A percentile compares a stretch with the other conserved stretches of the same genome.
Evolutionary conservation across 2,329 filamentous ascomycete genomes (phyloP).

Genomic region (Boeremia exigua): DNA sequence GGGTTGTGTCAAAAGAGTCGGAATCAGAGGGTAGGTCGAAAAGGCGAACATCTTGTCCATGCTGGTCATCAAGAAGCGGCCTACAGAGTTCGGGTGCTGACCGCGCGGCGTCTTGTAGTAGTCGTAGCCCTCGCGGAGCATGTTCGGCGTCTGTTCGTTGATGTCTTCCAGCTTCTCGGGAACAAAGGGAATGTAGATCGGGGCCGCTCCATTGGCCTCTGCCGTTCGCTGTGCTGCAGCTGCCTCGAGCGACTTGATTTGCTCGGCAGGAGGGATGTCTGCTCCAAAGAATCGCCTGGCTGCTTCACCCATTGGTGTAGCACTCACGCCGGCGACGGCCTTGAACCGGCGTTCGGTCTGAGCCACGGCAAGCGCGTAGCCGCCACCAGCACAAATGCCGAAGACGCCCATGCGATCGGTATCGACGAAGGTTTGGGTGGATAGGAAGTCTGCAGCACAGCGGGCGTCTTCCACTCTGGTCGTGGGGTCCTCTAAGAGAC

Average conservation of each 20-base stretch:
- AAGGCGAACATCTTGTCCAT: conserved; percentile 29
- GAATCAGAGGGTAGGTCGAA: conserved; percentile 22
- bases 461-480: conserved; percentile 48
- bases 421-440: conserved; percentile 36
- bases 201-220: not conserved
- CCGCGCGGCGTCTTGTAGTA: conserved; percentile 30
- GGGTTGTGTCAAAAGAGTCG: conserved; percentile 33
- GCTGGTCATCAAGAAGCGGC: conserved; percentile 18
- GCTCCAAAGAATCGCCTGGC: conserved; percentile 21
- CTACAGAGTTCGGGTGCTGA: conserved; percentile 20
- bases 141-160: not conserved
- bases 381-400: conserved; percentile 50
- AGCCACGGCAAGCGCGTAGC: conserved; percentile 44
- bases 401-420: conserved; percentile 46
- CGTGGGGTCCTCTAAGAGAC: conserved; percentile 47
- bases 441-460: conserved; percentile 46
- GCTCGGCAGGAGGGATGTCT: not conserved
- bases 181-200: conserved; percentile 7
- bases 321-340: conserved; percentile 45
- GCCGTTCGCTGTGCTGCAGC: not conserved
- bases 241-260: not conserved
- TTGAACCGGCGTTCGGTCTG: conserved; percentile 50
- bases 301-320: conserved; percentile 41
- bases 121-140: not conserved
- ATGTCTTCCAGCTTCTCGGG: not conserved